These are phyloP conservation scores for Sugiyamaella qingdaonensis DNA, from an alignment of 805 yeast genomes.

Conservation along the genomic window DNA sequence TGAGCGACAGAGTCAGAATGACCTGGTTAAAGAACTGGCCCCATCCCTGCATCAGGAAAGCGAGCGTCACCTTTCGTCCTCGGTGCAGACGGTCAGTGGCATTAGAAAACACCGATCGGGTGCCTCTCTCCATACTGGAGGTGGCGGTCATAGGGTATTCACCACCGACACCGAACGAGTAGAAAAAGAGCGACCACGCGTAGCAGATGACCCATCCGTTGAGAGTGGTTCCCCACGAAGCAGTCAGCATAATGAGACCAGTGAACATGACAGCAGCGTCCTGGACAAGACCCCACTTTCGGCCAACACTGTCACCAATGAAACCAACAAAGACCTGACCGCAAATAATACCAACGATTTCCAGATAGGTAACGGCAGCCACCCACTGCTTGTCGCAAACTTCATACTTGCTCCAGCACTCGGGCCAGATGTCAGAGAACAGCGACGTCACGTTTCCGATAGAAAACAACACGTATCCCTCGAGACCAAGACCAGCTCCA, in stretches of 20 bases:
- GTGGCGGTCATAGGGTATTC: conserved; percentile 65
- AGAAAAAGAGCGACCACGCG: conserved; percentile 46
- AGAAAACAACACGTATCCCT: conserved; percentile 37
- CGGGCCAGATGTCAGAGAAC: conserved; percentile 35
- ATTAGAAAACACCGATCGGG: conserved; percentile 23
- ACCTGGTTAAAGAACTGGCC: conserved; percentile 92
- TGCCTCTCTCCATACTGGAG: conserved; percentile 58
- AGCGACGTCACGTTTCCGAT: conserved; percentile 33
- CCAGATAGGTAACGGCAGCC: conserved; percentile 34
- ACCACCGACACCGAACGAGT: conserved; percentile 55
- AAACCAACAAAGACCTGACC: conserved; percentile 60
- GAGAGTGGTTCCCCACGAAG: conserved; percentile 53
- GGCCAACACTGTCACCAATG: conserved; percentile 53
- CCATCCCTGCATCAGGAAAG: conserved; percentile 93
- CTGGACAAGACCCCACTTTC: conserved; percentile 57
- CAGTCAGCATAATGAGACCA: conserved; percentile 56
- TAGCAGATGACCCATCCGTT: conserved; percentile 53
- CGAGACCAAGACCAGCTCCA: conserved; percentile 37
- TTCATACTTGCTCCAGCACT: conserved; percentile 32
- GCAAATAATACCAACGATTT: conserved; percentile 47
- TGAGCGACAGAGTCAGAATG: conserved; percentile 75
- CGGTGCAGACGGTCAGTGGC: conserved; percentile 37
- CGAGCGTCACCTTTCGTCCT: conserved; percentile 36
- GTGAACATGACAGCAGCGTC: conserved; percentile 55
- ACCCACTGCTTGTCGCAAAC: conserved; percentile 35